Conservation (phyloP, 768 basidiomycete genomes). For the Podaxis carcinomalis region DNA sequence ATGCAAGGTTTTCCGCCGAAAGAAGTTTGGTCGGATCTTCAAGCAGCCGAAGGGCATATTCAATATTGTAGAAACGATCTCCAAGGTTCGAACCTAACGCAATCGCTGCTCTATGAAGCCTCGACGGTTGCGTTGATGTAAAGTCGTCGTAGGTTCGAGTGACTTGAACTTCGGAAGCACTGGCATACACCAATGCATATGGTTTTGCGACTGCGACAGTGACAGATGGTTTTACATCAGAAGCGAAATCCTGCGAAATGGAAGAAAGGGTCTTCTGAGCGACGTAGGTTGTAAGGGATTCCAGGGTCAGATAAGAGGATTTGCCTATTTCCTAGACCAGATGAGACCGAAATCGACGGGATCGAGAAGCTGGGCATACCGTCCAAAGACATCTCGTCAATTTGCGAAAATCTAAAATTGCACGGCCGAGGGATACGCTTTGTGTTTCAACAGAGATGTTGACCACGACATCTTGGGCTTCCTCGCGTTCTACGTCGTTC, state of each 20-base stretch:
- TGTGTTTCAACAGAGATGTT: conserved; percentile 27
- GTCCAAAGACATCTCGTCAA: conserved; percentile 33
- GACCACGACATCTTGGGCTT: conserved; percentile 58
- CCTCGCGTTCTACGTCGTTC: conserved; percentile 58
- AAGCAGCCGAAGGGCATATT: conserved; percentile 67
- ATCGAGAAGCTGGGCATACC: conserved; percentile 18
- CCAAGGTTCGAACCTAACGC: conserved; percentile 91
- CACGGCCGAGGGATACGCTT: background rate
- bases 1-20: conserved; percentile 9
- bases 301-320: conserved; percentile 52
- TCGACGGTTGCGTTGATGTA: conserved; percentile 8
- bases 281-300: conserved; percentile 60
- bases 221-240: conserved; percentile 24
- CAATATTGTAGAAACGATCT: conserved; percentile 80
- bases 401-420: conserved; percentile 30
- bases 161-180: conserved; percentile 61
- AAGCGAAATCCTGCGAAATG: conserved; percentile 14
- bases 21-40: conserved; percentile 41
- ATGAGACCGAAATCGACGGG: background rate
- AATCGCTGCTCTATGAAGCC: conserved; percentile 45
- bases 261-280: conserved; percentile 41
- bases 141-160: conserved; percentile 40
- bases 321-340: conserved; percentile 6
- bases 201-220: conserved; percentile 68
- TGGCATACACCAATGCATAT: conserved; percentile 62